Evolutionary conservation across 495 filamentous ascomycete species (phyloP).

Genomic region (Peziza echinospora): DNA sequence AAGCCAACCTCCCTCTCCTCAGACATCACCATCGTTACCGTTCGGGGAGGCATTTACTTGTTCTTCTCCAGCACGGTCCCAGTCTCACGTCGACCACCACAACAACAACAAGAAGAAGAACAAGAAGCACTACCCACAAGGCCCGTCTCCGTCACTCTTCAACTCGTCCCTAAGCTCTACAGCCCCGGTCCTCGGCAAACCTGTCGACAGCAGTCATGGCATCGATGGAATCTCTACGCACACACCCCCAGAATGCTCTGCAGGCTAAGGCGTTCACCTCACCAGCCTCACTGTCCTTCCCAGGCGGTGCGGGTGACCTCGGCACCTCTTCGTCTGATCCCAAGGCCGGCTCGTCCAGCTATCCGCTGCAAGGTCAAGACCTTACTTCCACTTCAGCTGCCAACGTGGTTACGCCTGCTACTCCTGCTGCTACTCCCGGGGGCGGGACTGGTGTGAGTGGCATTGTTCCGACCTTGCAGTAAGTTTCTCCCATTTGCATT

Average conservation of each 20-base stretch:
- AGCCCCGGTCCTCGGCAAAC: conserved; percentile 2
- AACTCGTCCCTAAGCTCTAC: conserved; percentile 1
- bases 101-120: no score
- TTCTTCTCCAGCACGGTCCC: conserved; percentile 49
- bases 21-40: no score
- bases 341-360: conserved; percentile 19
- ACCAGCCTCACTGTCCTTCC: conserved; percentile 74
- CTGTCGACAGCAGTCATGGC: conserved; percentile 3
- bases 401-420: conserved; percentile 83
- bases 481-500: conserved; percentile 35
- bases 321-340: conserved; percentile 50
- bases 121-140: background rate
- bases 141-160: conserved; percentile 10
- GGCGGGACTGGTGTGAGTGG: conserved; percentile 62
- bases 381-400: no score
- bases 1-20: no score
- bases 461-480: conserved; percentile 95
- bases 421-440: conserved; percentile 82
- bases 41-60: conserved; percentile 96
- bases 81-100: no score
- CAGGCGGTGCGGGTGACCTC: conserved; percentile 57
- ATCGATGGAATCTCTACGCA: conserved; percentile 71
- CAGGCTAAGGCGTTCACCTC: conserved; percentile 86
- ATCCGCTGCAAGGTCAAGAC: conserved; percentile 28
- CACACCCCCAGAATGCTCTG: conserved; percentile 64